Conservation (phyloP, 1,284 basidiomycete genomes). For the Neonothopanus nambi region DNA sequence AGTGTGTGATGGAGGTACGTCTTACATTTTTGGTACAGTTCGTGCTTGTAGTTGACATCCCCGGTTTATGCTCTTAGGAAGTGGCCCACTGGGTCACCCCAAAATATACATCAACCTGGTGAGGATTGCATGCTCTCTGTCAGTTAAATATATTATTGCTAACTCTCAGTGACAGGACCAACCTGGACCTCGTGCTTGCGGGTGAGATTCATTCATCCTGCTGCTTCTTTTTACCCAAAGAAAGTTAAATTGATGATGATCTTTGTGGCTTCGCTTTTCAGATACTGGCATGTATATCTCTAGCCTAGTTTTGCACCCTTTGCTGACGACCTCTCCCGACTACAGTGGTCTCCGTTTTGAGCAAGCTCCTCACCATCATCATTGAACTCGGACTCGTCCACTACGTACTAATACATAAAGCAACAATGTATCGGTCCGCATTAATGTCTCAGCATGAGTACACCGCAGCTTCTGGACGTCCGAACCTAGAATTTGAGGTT, state of each 20-base stretch:
- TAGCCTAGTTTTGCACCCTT: neutral
- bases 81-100: slow-evolving; percentile 95
- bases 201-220: slow-evolving; percentile 47
- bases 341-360: slow-evolving; percentile 79
- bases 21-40: neutral
- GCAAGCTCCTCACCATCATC: slow-evolving; percentile 46
- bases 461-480: neutral
- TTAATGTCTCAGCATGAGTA: neutral
- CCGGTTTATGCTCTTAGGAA: slow-evolving; percentile 55
- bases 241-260: neutral
- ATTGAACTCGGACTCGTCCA: slow-evolving; percentile 23
- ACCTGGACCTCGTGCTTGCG: slow-evolving; percentile 74
- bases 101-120: slow-evolving; percentile 96
- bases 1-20: slow-evolving; percentile 90
- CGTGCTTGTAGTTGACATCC: neutral
- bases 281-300: slow-evolving; percentile 75
- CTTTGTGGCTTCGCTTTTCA: slow-evolving; percentile 30
- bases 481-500: neutral
- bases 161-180: slow-evolving; percentile 54
- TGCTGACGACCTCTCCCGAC: slow-evolving; percentile 16
- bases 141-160: neutral
- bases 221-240: neutral
- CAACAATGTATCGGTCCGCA: too few relatives aligned
- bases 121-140: slow-evolving; percentile 28
- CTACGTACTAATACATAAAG: too few relatives aligned